Evolutionary conservation across 1,139 yeast genomes (phyloP), one percentile per base, ranked within the genome.

Genomic region (Candida sanyaensis): DNA sequence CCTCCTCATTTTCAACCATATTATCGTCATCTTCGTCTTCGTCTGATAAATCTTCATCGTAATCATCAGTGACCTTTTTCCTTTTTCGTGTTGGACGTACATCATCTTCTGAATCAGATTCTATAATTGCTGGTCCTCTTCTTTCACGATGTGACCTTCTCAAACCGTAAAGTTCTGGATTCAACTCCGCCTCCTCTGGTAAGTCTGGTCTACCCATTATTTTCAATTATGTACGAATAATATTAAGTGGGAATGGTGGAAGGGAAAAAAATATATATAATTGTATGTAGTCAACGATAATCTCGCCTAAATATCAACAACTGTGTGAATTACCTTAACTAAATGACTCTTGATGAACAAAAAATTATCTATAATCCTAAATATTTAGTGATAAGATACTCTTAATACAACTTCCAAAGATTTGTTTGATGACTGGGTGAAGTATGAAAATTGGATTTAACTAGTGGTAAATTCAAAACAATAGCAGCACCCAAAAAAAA

Each of bases 141-240:
- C 84, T 80, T 21, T 89, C 85, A 57, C 98, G 79, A 40, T 87
- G 85, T 31, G 96, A 88, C 58, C 98, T 80, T 64, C 98, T 81
- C 51, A 93, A 77, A 3, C 99, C 99, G 60, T 92, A 93, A 30
- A 93, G 78, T 66, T 90, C 97, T 2, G 99, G 98, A 65, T 90
- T 83, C 46, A 74, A 67, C 46, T 71, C 71, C 23, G 79, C 77
- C 50, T 78, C 83, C 41, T 74, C 71, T 3, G 75, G 69, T 41
- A 55, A 44, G 27, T 42, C 43, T 30, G 36, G 48, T 27, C 51
- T 53, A 23, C 51, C 53, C 55, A 50, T 50, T 10, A 5, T 28
- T 10, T 12, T 30, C 21, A 8, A 37, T 36, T 28, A 37, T 42
- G 36, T 13, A 37, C 24, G 21, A 9, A 39, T 30, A 8, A 4